Evolutionary conservation across 2,329 filamentous ascomycete genomes (phyloP), one percentile per base, ranked within the genome.

Genomic region (Podosphaera aphanis): DNA sequence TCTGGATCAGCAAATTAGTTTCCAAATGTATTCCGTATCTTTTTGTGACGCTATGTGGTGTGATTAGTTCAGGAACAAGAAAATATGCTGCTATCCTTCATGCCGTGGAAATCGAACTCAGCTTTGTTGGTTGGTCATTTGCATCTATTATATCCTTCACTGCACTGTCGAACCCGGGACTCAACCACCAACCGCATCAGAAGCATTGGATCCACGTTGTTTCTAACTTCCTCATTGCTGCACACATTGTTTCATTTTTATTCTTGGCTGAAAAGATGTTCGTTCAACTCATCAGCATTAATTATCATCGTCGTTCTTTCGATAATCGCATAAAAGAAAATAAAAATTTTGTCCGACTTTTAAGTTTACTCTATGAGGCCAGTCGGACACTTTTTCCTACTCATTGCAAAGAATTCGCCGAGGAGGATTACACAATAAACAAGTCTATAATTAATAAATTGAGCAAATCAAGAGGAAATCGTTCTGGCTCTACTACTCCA

Each of bases 401-500:
- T 63, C 93, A 93, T 64, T 93, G 85, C 63, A 70, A 68, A 20
- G 88, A 95, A 56, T 95, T 98, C 55, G 69, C 72, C 16, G 83
- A 94, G 20, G 90, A 95, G 59, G 90, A 98, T 61, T 82, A 86
- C 58, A 69, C 84, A 56, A 94, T 98, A 59, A 83, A 82, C 57
- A 85, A 93, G 62, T 81, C 77, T 49, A 74, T 85, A 56, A 74
- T 85, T 56, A 65, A 83, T 40, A 69, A 74, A 51, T 66, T 83
- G 16, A 65, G 69, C 15, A 71, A 69, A 49, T 74, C 71, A 48
- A 39, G 31, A 13, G 20, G 16, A 7, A 18, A 11, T 36, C 31
- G 51, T 48, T 70, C 68, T 2, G 81, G 79, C 39, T 74, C 77
- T 6, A 74, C 70, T 5, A 83, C 81, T 2, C 88, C 88, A 0